These are phyloP conservation scores for Rhodocollybia butyracea DNA, from an alignment of 768 basidiomycete species.

Conservation along the genomic window DNA sequence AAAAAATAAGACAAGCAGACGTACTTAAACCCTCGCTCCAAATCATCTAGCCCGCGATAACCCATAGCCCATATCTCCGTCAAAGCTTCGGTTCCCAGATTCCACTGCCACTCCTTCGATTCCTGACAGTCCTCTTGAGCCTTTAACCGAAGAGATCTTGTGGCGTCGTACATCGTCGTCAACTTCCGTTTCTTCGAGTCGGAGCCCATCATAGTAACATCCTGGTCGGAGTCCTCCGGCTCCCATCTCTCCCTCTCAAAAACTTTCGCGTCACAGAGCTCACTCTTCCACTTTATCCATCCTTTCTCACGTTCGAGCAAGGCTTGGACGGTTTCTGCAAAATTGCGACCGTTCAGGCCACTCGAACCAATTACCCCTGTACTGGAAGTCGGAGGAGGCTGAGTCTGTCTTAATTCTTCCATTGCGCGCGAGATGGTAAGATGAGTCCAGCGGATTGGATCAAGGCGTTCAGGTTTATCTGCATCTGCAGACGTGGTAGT, in stretches of 20 bases:
- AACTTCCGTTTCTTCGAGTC: slow-evolving; percentile 31
- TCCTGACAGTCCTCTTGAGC: slow-evolving; percentile 21
- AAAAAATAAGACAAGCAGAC: slow-evolving; percentile 20
- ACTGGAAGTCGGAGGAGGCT: slow-evolving; percentile 37
- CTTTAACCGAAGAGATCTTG: slow-evolving; percentile 44
- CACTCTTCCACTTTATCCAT: slow-evolving; percentile 90
- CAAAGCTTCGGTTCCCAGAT: slow-evolving; percentile 63
- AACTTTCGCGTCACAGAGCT: slow-evolving; percentile 55
- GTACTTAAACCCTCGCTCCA: slow-evolving; percentile 67
- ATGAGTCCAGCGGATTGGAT: slow-evolving; percentile 58
- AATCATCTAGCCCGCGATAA: slow-evolving; percentile 58
- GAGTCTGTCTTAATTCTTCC: slow-evolving; percentile 67
- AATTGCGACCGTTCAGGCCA: slow-evolving; percentile 57
- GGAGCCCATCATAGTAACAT: not conserved
- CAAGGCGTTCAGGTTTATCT: not conserved
- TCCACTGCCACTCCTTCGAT: slow-evolving; percentile 61
- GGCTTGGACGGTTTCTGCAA: slow-evolving; percentile 67
- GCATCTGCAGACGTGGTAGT: not conserved
- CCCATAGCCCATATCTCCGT: slow-evolving; percentile 87
- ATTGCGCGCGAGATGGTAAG: slow-evolving; percentile 59
- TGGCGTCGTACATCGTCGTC: slow-evolving; percentile 53
- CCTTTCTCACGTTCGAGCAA: slow-evolving; percentile 84
- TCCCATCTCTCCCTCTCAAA: slow-evolving; percentile 74
- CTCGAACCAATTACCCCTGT: not conserved
- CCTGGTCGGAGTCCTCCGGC: not conserved